phyloP scores from a whole-genome alignment of 2,329 filamentous ascomycete genomes.

The Trichothecium sympodiale region DNA sequence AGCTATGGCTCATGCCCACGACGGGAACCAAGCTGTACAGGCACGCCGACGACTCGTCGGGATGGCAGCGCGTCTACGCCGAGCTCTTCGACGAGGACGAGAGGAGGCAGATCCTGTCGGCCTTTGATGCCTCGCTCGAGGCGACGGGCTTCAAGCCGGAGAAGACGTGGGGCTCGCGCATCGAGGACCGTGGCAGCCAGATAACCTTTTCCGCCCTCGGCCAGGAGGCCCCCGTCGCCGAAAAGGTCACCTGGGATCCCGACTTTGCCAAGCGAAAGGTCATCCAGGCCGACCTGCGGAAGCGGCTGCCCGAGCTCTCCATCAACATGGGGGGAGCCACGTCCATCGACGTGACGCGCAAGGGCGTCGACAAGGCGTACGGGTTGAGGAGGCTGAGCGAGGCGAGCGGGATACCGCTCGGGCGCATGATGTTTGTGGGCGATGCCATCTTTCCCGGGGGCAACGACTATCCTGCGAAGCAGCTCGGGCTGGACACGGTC shows the following conservation, averaged over 20 bases:
- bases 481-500: constrained; percentile 3
- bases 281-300: constrained; percentile 23
- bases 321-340: constrained; percentile 29
- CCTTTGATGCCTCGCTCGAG: constrained; percentile 22
- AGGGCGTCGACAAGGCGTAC: constrained; percentile 26
- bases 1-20: constrained; percentile 30
- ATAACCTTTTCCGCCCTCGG: constrained; percentile 30
- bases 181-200: constrained; percentile 29
- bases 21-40: constrained; percentile 18
- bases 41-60: constrained; percentile 6
- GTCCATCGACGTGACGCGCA: constrained; percentile 26
- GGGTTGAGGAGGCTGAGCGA: constrained; percentile 15
- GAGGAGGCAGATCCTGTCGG: constrained; percentile 17
- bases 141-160: constrained; percentile 24
- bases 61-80: constrained; percentile 22
- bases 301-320: constrained; percentile 22
- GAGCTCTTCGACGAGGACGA: constrained; percentile 18
- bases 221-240: constrained; percentile 23
- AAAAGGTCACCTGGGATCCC: constrained; percentile 26
- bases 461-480: constrained; percentile 15
- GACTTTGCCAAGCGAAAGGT: constrained; percentile 26
- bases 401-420: constrained; percentile 19
- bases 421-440: constrained; percentile 28
- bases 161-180: constrained; percentile 25
- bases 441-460: constrained; percentile 28